phyloP scores from a whole-genome alignment of 306 rosid species.

The Fragaria ananassa region DNA sequence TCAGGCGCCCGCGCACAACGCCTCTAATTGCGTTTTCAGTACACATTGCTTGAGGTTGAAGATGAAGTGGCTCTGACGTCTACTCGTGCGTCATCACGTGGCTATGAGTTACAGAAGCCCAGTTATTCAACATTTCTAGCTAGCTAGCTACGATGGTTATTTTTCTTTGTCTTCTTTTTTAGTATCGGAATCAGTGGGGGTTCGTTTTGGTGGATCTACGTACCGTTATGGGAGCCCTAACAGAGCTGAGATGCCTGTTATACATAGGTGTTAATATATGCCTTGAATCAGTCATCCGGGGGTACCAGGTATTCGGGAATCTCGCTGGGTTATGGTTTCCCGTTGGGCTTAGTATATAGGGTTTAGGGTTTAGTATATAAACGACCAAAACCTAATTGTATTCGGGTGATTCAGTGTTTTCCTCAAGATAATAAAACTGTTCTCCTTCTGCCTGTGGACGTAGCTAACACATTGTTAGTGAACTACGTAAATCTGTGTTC shows the following conservation, averaged over 20 bases:
- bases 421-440: no score
- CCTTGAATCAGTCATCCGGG: no score
- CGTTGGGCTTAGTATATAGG: no score
- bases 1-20: background rate
- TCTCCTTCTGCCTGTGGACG: no score
- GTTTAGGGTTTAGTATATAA: no score
- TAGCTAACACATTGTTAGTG: no score
- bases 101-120: background rate
- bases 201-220: background rate
- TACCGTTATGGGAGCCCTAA: background rate
- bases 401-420: no score
- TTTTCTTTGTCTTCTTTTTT: background rate
- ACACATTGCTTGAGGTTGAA: background rate
- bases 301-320: no score
- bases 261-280: no score
- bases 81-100: background rate
- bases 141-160: background rate
- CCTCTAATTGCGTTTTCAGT: background rate
- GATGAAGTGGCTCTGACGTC: constrained; percentile 34
- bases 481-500: no score
- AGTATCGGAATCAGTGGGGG: background rate
- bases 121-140: background rate
- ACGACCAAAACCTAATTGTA: no score
- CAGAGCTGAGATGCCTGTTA: background rate
- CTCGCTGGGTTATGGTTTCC: no score